Evolutionary conservation across 2,329 filamentous ascomycete genomes (phyloP), one percentile per base, ranked within the genome.

Genomic region (Phyllachora maydis): DNA sequence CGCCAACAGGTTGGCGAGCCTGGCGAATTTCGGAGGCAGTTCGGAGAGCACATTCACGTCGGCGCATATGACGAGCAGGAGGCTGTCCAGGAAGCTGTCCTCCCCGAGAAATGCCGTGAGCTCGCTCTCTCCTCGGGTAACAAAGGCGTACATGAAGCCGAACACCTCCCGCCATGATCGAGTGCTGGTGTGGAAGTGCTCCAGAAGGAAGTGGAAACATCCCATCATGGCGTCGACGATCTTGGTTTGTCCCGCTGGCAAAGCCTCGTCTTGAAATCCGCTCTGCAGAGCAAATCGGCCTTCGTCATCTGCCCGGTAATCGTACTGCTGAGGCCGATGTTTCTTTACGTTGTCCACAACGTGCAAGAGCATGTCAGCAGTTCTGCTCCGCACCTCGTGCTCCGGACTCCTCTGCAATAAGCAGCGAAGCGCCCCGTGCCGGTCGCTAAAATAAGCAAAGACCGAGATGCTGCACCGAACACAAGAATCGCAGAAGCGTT

Each of bases 131-230:
- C 74, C 73, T 26, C 78, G 45, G 21, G 50, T 54, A 9, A 67
- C 65, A 38, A 83, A 72, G n/a, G 51, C 51, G n/a, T 61, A 39
- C 30, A 83, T 52, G n/a, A 75, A 57, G 8, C 62, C 60, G 39
- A 85, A 85, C 28, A 73, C 72, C 36, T 85, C 76, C 19, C 70
- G 64, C 78, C 78, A 88, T 3, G 74, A 62, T 27, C 69, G 63
- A 14, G 66, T 49, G 21, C 59, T 52, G 3, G 51, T 44, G 29
- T 77, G 66, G 27, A 81, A 66, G n/a, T 47, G 51, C 3, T 58
- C 48, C 63, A 67, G 79, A 4, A 78, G 42, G 12, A 54, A 42
- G 15, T 54, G 48, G 23, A 81, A 52, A 12, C 65, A 46, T 11
- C 37, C 34, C 19, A 68, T 42, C 4, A 49, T 42, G 3, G 42